Evolutionary conservation across 768 basidiomycete species (phyloP).

Genomic region (Strobilomyces echinocephalus): DNA sequence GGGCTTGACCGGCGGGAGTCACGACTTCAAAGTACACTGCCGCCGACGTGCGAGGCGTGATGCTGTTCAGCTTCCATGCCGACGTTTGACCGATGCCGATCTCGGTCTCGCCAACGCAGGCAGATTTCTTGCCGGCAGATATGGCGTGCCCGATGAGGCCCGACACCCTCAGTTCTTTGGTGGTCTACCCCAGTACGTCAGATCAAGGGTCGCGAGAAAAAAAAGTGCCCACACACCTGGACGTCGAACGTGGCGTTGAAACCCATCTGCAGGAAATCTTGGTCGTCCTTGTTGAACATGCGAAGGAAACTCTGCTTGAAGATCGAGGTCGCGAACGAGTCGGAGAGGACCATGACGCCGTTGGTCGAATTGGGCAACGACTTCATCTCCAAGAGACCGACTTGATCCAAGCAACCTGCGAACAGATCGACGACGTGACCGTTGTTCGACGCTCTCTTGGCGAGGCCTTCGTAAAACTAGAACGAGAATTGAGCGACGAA

Average conservation of each 20-base stretch:
- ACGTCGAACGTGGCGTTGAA: conserved; percentile 99
- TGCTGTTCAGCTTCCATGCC: conserved; percentile 93
- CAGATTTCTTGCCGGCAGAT: conserved; percentile 94
- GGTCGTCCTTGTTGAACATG: conserved; percentile 87
- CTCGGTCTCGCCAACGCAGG: conserved; percentile 96
- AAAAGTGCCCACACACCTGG: conserved; percentile 49
- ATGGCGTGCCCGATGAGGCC: conserved; percentile 97
- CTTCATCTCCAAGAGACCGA: conserved; percentile 97
- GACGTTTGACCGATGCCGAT: conserved; percentile 99
- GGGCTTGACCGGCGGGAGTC: conserved; percentile 90
- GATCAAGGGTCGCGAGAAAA: background rate
- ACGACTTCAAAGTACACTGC: conserved; percentile 99
- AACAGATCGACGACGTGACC: conserved; percentile 95
- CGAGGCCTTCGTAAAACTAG: conserved; percentile 93
- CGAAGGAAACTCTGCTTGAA: conserved; percentile 98
- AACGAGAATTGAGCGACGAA: background rate
- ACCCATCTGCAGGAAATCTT: conserved; percentile 92
- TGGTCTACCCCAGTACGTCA: conserved; percentile 55
- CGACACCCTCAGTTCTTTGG: conserved; percentile 97
- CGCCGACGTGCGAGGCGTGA: conserved; percentile 81
- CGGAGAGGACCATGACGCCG: conserved; percentile 92
- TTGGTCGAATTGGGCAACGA: conserved; percentile 93
- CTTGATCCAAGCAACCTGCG: conserved; percentile 96
- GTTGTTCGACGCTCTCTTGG: conserved; percentile 88
- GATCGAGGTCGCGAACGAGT: conserved; percentile 95